Evolutionary conservation across 331 rosid genomes (phyloP).

Genomic region (Erythrophleum ivorense): DNA sequence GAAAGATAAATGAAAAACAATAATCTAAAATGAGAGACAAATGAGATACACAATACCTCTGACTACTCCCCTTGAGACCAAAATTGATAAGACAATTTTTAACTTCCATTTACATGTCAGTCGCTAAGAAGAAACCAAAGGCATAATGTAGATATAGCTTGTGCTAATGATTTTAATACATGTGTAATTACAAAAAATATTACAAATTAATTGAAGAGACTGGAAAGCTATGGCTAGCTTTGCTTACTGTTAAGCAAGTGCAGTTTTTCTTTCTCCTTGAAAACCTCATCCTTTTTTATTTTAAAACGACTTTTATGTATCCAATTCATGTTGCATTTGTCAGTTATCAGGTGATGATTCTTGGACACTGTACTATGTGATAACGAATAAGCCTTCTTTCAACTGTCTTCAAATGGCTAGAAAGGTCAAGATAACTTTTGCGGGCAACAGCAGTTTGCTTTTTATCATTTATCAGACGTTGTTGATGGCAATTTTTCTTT

Average conservation of each 20-base stretch:
- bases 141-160: not conserved
- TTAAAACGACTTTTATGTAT: constrained; percentile 33
- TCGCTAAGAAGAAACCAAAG: not conserved
- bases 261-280: constrained; percentile 31
- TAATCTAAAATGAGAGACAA: not conserved
- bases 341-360: constrained; percentile 19
- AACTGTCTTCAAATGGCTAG: constrained; percentile 38
- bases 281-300: constrained; percentile 29
- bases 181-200: not conserved
- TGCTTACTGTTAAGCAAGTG: constrained; percentile 29
- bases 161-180: not conserved
- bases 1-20: not conserved
- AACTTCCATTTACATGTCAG: not conserved
- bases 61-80: not conserved
- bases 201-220: constrained; percentile 53
- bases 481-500: constrained; percentile 23
- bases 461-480: constrained; percentile 39
- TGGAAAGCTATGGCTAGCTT: constrained; percentile 39
- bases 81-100: not conserved
- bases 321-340: constrained; percentile 25
- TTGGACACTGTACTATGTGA: not conserved
- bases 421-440: constrained; percentile 22
- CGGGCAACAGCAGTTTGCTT: constrained; percentile 29
- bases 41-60: not conserved
- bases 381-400: constrained; percentile 14